Base-by-base conservation (phyloP, 2,329 filamentous ascomycete genomes). In the Domatiomyces catenatus region DNA sequence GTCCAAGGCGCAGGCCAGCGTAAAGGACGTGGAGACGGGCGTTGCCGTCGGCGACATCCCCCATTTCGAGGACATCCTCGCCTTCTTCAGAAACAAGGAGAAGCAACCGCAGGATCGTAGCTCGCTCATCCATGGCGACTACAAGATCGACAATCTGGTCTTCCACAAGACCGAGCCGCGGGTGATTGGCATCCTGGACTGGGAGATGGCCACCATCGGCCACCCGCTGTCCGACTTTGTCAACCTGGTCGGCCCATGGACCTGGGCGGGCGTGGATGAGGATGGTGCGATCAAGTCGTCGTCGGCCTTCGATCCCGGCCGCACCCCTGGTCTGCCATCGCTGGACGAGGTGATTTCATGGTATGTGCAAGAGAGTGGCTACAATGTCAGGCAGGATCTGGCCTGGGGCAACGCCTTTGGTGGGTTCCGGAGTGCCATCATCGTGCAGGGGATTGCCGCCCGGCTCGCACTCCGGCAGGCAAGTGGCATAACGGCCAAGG, bases 151-250 rank as follows among this genome's bases (percentile, higher is more conserved):
- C 65, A 90, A 90, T 60, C 66, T 89, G 56, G 79, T 90, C 44
- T 96, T 93, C 66, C 86, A 94, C 71, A 84, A 84, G 68, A 89
- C 84, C 0, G 83, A 90, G 65, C 80, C 89, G 5, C 74, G 81
- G 49, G 88, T 96, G 7, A 88, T 96, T 67, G 90, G 90, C 2
- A 87, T 96, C 49, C 70, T 96, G 4, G 90, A 96, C 69, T 96
- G 90, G 90, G 92, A 96, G 71, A 94, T 96, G 86, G 87, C 87
- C 39, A 96, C 90, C 0, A 81, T 95, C 50, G 90, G 92, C 18
- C 90, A 96, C 65, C 90, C 90, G 1, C 76, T 95, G 18, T 89
- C 85, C 5, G 90, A 96, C 64, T 72, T 96, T 44, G 81, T 81
- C 65, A 96, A 96, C 67, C 72, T 95, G 60, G 70, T 64, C 50